Evolutionary conservation across 352 stramenopile genomes (phyloP), one percentile per base, ranked within the genome.

Genomic region (Phytophthora constricta): DNA sequence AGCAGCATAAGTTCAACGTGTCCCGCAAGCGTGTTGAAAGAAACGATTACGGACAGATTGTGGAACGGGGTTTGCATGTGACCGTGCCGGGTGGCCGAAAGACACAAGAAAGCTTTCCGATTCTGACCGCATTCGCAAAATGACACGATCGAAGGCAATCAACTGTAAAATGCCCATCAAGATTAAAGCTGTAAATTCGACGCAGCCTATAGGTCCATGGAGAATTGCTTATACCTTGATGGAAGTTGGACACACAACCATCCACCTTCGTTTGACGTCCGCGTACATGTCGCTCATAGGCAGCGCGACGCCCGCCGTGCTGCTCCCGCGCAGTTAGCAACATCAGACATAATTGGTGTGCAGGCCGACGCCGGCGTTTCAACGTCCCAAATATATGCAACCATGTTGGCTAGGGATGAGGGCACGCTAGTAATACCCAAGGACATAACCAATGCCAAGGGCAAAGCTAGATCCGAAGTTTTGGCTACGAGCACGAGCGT

Each of bases 191-290:
- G 50, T 66, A 1, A 9, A 42, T 16, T 33, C 17, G 31, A 22
- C 7, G 1, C 16, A 7, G 0, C 26, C 48, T 11, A n/a, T n/a
- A n/a, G 33, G 50, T 5, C 0, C 27, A 1, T 68, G 60, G 60
- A 16, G 14, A n/a, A 27, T 61, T n/a, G 23, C 22, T 7, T 27
- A 68, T 20, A 49, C 45, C 2, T 42, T 26, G 16, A 51, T 17
- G 51, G 60, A 1, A 68, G 51, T n/a, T 1, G 16, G 0, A 31
- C 3, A 3, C 60, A 68, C 43, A 57, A 68, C n/a, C 51, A 54
- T n/a, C 16, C 19, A 16, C 33, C 25, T 1, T 64, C 57, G 5
- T 3, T 28, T 1, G 57, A 57, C 16, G 27, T 53, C 16, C 22
- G 34, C 10, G 34, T 63, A 2, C 45, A 56, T 22, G 33, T 41